These are phyloP conservation scores for Melampsora americana DNA, from an alignment of 1,284 basidiomycete genomes.

Conservation along the genomic window DNA sequence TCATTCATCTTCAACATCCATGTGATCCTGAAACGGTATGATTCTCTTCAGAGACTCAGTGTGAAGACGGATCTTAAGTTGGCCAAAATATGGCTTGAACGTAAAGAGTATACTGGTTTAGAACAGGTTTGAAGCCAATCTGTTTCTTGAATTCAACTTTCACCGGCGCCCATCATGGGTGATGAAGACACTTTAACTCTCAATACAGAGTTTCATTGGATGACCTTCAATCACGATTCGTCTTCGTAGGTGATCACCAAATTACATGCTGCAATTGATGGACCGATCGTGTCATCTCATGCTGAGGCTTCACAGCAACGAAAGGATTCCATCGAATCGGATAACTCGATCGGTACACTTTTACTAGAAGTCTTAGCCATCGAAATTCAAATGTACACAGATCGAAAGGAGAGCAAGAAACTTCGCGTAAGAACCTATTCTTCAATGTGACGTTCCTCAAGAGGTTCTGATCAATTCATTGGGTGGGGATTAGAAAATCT, in stretches of 20 bases:
- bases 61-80: slow-evolving; percentile 95
- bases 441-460: neutral
- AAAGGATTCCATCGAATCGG: slow-evolving; percentile 59
- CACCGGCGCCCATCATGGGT: too few relatives aligned
- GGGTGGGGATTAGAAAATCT: slow-evolving; percentile 70
- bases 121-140: slow-evolving; percentile 63
- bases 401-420: slow-evolving; percentile 89
- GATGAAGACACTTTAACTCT: too few relatives aligned
- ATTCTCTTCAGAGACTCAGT: slow-evolving; percentile 68
- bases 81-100: slow-evolving; percentile 93
- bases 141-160: neutral
- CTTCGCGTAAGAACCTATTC: slow-evolving; percentile 67
- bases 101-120: slow-evolving; percentile 82
- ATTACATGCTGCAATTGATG: slow-evolving; percentile 34
- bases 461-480: neutral
- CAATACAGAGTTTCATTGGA: too few relatives aligned
- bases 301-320: neutral
- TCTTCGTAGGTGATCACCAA: slow-evolving; percentile 30
- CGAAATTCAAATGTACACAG: slow-evolving; percentile 99
- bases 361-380: slow-evolving; percentile 94
- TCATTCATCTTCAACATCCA: neutral
- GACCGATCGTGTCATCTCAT: neutral
- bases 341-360: slow-evolving; percentile 84
- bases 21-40: neutral
- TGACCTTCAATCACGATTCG: neutral